Base-by-base conservation (phyloP, 2,329 filamentous ascomycete genomes). In the Colletotrichum plurivorum region DNA sequence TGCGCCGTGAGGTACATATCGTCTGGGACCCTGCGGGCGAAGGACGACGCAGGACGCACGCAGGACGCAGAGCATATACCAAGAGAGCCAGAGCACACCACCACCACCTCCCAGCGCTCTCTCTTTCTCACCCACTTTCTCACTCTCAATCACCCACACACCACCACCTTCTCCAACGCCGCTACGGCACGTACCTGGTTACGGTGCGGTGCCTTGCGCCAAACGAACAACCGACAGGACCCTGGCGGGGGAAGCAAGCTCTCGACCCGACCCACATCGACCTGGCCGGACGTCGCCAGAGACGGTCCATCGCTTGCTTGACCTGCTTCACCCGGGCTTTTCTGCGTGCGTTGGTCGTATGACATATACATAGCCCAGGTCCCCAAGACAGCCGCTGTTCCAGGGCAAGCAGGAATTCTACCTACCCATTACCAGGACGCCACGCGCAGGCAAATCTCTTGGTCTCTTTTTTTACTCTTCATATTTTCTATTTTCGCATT, bases 1-100 rank as follows among this genome's bases (percentile, higher is more conserved):
- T 49, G 48, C 61, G 31, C 66, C 66, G 66, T 69, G 66, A 69
- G 66, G 66, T 69, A 69, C 66, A 69, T 69, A 69, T 69, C 55
- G 66, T 69, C 61, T 69, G 66, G 66, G 55, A 60, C 54, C 54
- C 66, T 69, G 61, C 36, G 43, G 39, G 46, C 59, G 20, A 53
- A 12, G 49, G 20, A 54, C 49, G 31, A 43, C 25, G 25, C 43
- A 41, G 58, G 45, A 31, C 49, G 49, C 22, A 53, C 18, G 48
- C 48, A 51, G 20, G 46, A 49, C 46, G 46, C 46, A 22, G 20
- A 22, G 20, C 46, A 31, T 25, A 51, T 13, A 25, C n/a, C 20
- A 3, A 20, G 13, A 20, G 61, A 51, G 31, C 31, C 61, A 58
- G 46, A 15, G 64, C 64, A 67, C 62, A 54, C 56, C 49, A 59